Conservation (phyloP, 176 grass and related monocot genomes). For the Aegilops sharonensis region DNA sequence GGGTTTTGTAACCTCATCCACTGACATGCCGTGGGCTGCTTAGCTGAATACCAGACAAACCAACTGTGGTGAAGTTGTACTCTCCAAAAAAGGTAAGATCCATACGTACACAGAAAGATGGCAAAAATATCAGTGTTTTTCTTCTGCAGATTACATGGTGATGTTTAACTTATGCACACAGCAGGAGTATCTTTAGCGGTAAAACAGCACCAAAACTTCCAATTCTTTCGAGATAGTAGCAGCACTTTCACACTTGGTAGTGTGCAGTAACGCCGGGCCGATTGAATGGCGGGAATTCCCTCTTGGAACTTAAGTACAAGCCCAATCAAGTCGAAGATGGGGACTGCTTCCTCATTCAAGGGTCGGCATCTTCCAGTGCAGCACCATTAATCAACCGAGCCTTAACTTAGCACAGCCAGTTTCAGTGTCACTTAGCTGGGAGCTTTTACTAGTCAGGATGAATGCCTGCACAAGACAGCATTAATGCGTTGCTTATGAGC, state of each 20-base stretch:
- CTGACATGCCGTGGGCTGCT: too few species aligned
- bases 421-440: slow-evolving; percentile 47
- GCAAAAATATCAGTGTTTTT: too few species aligned
- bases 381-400: slow-evolving; percentile 36
- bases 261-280: neutral
- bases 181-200: neutral
- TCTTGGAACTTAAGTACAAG: slow-evolving; percentile 22
- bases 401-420: slow-evolving; percentile 34
- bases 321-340: slow-evolving; percentile 39
- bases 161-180: too few species aligned
- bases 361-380: slow-evolving; percentile 51
- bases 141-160: too few species aligned
- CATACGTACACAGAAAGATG: too few species aligned
- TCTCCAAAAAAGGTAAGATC: too few species aligned
- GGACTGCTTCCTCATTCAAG: slow-evolving; percentile 50
- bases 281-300: slow-evolving; percentile 34
- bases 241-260: too few species aligned
- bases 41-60: too few species aligned
- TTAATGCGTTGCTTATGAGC: slow-evolving; percentile 31
- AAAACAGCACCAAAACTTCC: too few species aligned
- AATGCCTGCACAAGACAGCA: slow-evolving; percentile 59
- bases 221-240: too few species aligned
- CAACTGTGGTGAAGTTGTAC: too few species aligned
- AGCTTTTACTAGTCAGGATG: slow-evolving; percentile 47
- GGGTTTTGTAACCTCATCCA: too few species aligned